These are phyloP conservation scores for Tanacetum coccineum DNA, from an alignment of 129 eudicot species.

Conservation along the genomic window DNA sequence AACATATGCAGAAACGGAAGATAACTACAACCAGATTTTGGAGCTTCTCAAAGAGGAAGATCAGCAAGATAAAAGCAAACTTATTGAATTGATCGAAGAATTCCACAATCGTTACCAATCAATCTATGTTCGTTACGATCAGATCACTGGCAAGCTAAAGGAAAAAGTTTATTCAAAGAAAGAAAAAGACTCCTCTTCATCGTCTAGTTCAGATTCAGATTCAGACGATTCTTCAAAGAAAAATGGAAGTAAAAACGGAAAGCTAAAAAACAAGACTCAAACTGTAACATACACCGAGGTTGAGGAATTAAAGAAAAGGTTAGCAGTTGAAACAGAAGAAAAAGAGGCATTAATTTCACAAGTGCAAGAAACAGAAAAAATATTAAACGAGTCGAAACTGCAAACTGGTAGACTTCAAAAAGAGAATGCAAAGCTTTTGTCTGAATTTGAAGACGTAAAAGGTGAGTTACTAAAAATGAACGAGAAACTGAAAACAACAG, in stretches of 20 bases:
- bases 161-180: slow-evolving; percentile 48
- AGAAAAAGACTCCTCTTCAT: slow-evolving; percentile 45
- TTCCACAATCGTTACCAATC: slow-evolving; percentile 71
- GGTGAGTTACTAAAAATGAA: slow-evolving; percentile 22
- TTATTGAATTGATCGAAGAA: slow-evolving; percentile 54
- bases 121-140: slow-evolving; percentile 59
- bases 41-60: slow-evolving; percentile 44
- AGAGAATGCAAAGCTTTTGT: slow-evolving; percentile 48
- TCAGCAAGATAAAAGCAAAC: slow-evolving; percentile 37
- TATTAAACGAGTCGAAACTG: slow-evolving; percentile 32
- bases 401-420: slow-evolving; percentile 37
- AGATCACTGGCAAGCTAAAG: slow-evolving; percentile 67
- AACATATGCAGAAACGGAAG: slow-evolving; percentile 68
- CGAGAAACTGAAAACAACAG: slow-evolving; percentile 35
- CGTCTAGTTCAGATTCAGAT: slow-evolving; percentile 76
- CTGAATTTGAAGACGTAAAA: slow-evolving; percentile 33
- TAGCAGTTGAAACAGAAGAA: slow-evolving; percentile 43
- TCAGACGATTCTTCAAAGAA: slow-evolving; percentile 46
- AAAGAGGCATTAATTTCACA: slow-evolving; percentile 44
- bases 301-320: slow-evolving; percentile 44
- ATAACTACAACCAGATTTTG: slow-evolving; percentile 53
- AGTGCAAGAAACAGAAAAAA: slow-evolving; percentile 46
- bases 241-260: slow-evolving; percentile 49
- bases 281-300: slow-evolving; percentile 43
- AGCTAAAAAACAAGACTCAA: slow-evolving; percentile 26